Evolutionary conservation across 208 protist genomes (phyloP).

Genomic region (Acanthamoeba rhysodes): DNA sequence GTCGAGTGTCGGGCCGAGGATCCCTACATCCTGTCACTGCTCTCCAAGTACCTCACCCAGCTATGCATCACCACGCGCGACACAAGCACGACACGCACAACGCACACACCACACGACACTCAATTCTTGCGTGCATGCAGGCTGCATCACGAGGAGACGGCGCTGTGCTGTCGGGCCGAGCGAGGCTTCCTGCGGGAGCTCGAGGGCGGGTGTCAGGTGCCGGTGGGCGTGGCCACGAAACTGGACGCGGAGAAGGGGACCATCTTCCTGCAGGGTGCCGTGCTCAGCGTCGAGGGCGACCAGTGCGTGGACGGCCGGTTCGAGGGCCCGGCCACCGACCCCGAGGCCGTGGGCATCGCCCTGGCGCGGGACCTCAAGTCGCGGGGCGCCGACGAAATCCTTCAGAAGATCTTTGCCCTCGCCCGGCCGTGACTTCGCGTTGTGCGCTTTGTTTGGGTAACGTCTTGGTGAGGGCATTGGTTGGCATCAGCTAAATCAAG

Average conservation of each 20-base stretch:
- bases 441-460: no score
- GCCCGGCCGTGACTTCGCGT: background rate
- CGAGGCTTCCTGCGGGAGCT: slow-evolving; percentile 56
- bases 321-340: background rate
- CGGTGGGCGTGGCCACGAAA: slow-evolving; percentile 25
- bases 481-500: no score
- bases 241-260: slow-evolving; percentile 7
- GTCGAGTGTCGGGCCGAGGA: slow-evolving; percentile 63
- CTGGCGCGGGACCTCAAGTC: slow-evolving; percentile 54
- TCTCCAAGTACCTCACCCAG: background rate
- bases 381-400: slow-evolving; percentile 34
- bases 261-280: slow-evolving; percentile 25
- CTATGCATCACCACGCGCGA: background rate
- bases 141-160: slow-evolving; percentile 62
- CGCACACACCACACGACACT: no score
- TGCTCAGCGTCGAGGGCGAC: slow-evolving; percentile 62
- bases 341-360: slow-evolving; percentile 18
- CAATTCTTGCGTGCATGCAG: background rate
- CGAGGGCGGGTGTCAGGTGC: slow-evolving; percentile 64
- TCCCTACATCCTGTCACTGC: background rate
- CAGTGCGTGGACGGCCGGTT: background rate
- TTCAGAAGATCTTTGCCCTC: slow-evolving; percentile 41
- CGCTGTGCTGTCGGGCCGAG: slow-evolving; percentile 23
- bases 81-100: no score
- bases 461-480: no score